phyloP scores from a whole-genome alignment of 176 grass and related monocot genomes.

The Pharus latifolius region DNA sequence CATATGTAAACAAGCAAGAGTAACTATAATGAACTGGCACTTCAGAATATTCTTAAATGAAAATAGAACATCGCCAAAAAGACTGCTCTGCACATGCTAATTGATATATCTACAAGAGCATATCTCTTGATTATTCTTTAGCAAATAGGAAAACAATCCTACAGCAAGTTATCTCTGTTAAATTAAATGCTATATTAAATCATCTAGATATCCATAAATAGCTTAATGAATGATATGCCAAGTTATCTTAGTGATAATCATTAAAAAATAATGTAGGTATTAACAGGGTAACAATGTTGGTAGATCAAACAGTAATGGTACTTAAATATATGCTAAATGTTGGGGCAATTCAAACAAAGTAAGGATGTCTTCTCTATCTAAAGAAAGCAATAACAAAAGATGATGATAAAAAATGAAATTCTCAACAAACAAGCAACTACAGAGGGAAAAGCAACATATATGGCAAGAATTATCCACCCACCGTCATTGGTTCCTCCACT shows the following conservation, averaged over 20 bases:
- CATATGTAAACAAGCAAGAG: not conserved
- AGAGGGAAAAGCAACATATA: not conserved
- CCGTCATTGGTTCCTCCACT: conserved; percentile 52
- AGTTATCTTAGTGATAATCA: not conserved
- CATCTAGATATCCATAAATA: not conserved
- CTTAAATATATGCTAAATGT: not conserved
- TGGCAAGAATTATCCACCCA: conserved; percentile 30
- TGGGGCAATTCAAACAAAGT: not conserved
- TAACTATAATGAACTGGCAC: not conserved
- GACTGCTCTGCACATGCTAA: too few relatives aligned
- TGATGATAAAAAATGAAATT: too few relatives aligned
- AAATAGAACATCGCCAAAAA: too few relatives aligned
- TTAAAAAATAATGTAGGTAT: not conserved
- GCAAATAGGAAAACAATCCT: not conserved
- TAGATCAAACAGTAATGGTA: not conserved
- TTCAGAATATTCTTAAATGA: too few relatives aligned
- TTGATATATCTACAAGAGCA: too few relatives aligned
- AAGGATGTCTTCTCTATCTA: too few relatives aligned
- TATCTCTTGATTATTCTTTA: too few relatives aligned
- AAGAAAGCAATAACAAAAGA: too few relatives aligned
- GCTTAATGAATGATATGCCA: not conserved
- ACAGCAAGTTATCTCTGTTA: not conserved
- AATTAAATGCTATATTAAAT: not conserved
- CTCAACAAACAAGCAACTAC: not conserved
- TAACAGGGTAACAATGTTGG: not conserved